Conservation (phyloP, 352 stramenopile genomes). For the Thraustochytrium striatum region DNA sequence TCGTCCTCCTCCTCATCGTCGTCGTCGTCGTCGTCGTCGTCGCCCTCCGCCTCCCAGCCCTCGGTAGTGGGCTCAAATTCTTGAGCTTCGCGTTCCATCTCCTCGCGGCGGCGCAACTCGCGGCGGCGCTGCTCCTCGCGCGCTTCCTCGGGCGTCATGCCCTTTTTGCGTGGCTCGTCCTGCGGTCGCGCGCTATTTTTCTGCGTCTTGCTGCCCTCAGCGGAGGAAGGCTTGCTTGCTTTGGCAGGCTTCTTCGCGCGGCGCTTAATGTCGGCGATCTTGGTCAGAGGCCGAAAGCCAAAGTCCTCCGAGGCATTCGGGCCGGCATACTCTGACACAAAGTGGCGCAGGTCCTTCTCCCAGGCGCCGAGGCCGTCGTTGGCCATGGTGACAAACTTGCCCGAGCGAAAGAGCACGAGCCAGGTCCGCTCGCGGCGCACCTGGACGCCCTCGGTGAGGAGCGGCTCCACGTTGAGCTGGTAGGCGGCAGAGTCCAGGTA, state of each 20-base stretch:
- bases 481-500: not conserved
- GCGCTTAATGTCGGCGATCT: conserved; percentile 1
- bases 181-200: not conserved
- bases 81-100: conserved; percentile 3
- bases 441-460: not conserved
- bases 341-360: not conserved
- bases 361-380: not conserved
- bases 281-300: not conserved
- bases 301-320: not conserved
- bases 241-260: not conserved
- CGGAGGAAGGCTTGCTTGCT: not conserved
- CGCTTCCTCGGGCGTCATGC: not conserved
- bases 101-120: not conserved
- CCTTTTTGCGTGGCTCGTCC: not conserved
- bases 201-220: not conserved
- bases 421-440: not conserved
- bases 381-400: not conserved
- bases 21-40: not conserved
- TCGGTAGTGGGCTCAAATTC: conserved; percentile 16
- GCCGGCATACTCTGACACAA: not conserved
- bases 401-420: not conserved
- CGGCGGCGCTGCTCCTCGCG: not conserved
- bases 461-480: not conserved
- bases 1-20: not conserved
- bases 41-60: not conserved